Base-by-base conservation (phyloP, 371 early-diverging fungal species). In the Mucor circinelloides region DNA sequence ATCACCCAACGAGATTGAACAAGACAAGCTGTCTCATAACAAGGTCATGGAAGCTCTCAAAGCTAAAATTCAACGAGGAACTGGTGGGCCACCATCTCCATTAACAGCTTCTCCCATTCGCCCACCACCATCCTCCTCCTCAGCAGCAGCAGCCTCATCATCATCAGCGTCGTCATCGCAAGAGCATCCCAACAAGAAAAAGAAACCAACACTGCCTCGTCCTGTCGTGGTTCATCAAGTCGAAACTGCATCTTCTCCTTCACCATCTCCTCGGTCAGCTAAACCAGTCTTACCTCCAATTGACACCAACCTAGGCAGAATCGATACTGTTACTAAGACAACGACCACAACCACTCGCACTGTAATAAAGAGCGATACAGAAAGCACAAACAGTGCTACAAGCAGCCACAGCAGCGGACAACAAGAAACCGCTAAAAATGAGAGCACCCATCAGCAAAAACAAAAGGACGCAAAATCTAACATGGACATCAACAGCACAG, bases 11-110 rank as follows among this genome's bases (percentile, higher is more conserved):
- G 64, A 59, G 13, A 6, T 15, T 0, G 32, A 61, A 17, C 58
- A 67, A 46, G 71, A 70, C 21, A 69, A 73, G 21, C 15, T 72
- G 52, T 73, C 71, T 2, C 80, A 74, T 50, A 68, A 71, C 42
- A 71, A 71, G 67, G 79, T 78, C 8, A 78, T 75, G 76, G 76
- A 76, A 55, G 79, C 79, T 15, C 65, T 78, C 23, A 75, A 76
- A 50, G 76, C 79, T 2, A 75, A 78, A 52, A 69, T 76, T 54
- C 76, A 76, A 48, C 48, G 78, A 62, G 58, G 70, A 10, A 62
- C 17, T 38, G 54, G 62, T 2, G 68, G 62, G 0, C 62, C 62
- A 27, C 63, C 63, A 25, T 63, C 71, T 7, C 71, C 71, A 4
- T 44, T 70, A 31, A 36, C 71, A 3, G 31, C 66, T n/a, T 31